Evolutionary conservation across 345 rosid species (phyloP).

Genomic region (Odontarrhena argentea): DNA sequence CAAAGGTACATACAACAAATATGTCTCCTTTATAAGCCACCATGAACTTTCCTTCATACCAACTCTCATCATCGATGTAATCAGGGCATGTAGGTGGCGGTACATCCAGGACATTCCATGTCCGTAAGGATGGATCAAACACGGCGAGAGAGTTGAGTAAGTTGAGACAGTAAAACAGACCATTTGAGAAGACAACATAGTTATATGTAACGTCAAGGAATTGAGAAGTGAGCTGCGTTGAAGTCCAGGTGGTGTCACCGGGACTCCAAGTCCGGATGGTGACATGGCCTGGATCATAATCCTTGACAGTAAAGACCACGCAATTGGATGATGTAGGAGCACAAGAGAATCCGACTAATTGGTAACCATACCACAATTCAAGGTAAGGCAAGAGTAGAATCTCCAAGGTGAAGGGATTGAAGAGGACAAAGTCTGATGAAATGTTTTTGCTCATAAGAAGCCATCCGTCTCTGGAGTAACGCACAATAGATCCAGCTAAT

Average conservation of each 20-base stretch:
- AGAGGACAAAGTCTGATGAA: conserved; percentile 60
- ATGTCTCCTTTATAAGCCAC: conserved; percentile 30
- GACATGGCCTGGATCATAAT: conserved; percentile 55
- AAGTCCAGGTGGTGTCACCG: conserved; percentile 55
- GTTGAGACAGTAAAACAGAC: conserved; percentile 36
- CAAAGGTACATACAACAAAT: conserved; percentile 18
- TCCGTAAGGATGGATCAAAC: conserved; percentile 31
- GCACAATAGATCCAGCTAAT: conserved; percentile 59
- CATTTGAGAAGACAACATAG: conserved; percentile 32
- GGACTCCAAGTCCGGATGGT: conserved; percentile 67
- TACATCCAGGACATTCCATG: conserved; percentile 28
- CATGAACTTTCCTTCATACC: conserved; percentile 22
- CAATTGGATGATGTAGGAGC: conserved; percentile 60
- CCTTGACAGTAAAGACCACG: conserved; percentile 62
- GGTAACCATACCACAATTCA: conserved; percentile 33
- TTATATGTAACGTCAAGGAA: conserved; percentile 29
- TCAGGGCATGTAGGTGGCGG: conserved; percentile 10
- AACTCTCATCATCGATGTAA: conserved; percentile 14
- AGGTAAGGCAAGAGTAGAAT: conserved; percentile 52
- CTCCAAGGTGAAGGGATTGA: conserved; percentile 63
- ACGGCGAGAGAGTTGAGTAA: conserved; percentile 10
- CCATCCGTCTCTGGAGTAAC: conserved; percentile 75
- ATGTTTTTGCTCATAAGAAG: conserved; percentile 54
- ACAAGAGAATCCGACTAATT: conserved; percentile 73
- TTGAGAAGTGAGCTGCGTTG: conserved; percentile 33